Percentiles rank a stretch among this genome's conserved stretches.
These are phyloP conservation scores for Hsuehochloa calcarea DNA, from an alignment of 176 grass and related monocot species.

Conservation along the genomic window DNA sequence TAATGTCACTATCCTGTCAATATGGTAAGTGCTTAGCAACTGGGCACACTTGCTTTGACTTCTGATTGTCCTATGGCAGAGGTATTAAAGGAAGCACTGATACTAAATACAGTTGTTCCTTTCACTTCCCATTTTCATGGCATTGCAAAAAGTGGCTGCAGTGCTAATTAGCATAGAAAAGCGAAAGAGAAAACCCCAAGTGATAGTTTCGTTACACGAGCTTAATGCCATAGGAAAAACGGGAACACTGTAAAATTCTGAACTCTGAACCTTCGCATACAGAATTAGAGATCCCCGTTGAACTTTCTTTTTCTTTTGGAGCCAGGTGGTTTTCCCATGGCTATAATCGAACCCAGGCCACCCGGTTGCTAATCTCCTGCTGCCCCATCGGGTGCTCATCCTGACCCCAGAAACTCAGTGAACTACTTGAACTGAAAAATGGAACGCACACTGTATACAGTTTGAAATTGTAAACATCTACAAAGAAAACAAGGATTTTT, in stretches of 20 bases:
- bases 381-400: neutral
- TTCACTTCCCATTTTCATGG: neutral
- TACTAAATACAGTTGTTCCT: neutral
- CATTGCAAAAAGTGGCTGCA: neutral
- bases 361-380: no score
- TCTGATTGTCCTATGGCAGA: neutral
- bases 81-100: no score
- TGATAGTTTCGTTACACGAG: no score
- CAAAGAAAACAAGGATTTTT: neutral
- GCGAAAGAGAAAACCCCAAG: neutral
- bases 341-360: no score
- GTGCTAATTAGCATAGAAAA: neutral
- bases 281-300: no score
- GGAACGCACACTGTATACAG: neutral
- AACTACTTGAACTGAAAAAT: neutral
- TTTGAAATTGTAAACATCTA: neutral
- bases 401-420: neutral
- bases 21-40: neutral
- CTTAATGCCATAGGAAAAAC: neutral
- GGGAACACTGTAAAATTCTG: neutral
- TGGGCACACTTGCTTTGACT: neutral
- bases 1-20: neutral
- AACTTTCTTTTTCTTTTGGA: no score
- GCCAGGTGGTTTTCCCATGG: no score
- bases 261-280: neutral